A percentile compares a stretch with the other conserved stretches of the same genome.
phyloP scores from a whole-genome alignment of 106 monocot species.

The Phalaenopsis equestris region DNA sequence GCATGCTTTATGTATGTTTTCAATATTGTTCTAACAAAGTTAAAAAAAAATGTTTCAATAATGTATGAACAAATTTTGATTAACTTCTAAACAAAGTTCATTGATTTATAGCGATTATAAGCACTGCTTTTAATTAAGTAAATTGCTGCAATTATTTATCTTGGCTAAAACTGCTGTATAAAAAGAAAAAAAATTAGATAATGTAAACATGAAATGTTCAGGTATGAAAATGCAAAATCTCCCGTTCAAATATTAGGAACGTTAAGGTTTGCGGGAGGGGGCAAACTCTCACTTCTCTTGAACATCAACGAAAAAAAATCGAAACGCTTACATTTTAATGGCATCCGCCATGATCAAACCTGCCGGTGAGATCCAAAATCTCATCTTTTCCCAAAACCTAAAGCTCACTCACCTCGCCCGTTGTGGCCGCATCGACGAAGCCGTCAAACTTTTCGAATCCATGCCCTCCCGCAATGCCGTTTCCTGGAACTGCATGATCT shows the following conservation, averaged over 20 bases:
- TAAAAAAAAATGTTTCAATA: too few species aligned
- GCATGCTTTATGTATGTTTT: too few species aligned
- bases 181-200: too few species aligned
- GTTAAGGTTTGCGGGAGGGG: too few species aligned
- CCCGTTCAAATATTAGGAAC: not conserved
- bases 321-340: not conserved
- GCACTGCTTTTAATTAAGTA: too few species aligned
- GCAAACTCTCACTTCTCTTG: not conserved
- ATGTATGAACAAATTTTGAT: too few species aligned
- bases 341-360: slow-evolving; percentile 12
- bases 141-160: too few species aligned
- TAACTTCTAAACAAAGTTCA: too few species aligned
- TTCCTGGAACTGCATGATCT: slow-evolving; percentile 52
- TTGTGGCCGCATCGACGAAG: slow-evolving; percentile 53
- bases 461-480: slow-evolving; percentile 47
- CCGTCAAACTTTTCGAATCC: slow-evolving; percentile 30
- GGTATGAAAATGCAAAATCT: slow-evolving; percentile 1
- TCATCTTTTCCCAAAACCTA: slow-evolving; percentile 33
- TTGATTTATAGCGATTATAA: too few species aligned
- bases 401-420: slow-evolving; percentile 40
- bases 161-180: too few species aligned
- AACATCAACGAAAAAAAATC: not conserved
- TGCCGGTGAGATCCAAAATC: slow-evolving; percentile 7
- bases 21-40: too few species aligned
- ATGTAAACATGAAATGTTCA: not conserved